phyloP scores from a whole-genome alignment of 345 rosid species.

The Theobroma cacao region DNA sequence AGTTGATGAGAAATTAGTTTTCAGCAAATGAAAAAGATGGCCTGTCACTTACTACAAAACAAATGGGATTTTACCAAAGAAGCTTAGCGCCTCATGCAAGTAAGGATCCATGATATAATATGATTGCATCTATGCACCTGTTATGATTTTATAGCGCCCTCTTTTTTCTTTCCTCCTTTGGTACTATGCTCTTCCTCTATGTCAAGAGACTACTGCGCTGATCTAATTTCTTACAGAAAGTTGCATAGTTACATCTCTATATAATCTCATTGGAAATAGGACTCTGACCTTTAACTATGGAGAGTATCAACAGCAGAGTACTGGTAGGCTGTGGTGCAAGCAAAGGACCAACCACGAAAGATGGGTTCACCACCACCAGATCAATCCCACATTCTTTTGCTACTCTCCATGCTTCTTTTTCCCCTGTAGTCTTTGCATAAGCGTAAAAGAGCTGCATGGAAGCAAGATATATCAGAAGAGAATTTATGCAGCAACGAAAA shows the following conservation, averaged over 20 bases:
- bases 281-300: conserved; percentile 56
- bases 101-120: too few species aligned
- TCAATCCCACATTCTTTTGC: conserved; percentile 66
- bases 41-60: not conserved
- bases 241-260: too few species aligned
- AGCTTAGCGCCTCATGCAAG: not conserved
- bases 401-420: conserved; percentile 83
- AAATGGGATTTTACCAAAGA: not conserved
- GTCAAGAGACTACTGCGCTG: too few species aligned
- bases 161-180: too few species aligned
- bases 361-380: conserved; percentile 81
- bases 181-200: too few species aligned
- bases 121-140: too few species aligned
- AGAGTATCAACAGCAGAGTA: conserved; percentile 50
- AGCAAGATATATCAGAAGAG: not conserved
- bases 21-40: not conserved
- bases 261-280: not conserved
- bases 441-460: conserved; percentile 73
- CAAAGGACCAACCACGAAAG: conserved; percentile 80
- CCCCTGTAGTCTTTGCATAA: conserved; percentile 75
- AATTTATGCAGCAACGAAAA: not conserved
- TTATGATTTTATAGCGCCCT: too few species aligned
- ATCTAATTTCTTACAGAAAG: too few species aligned
- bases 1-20: not conserved
- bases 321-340: conserved; percentile 86